Conservation (phyloP, 805 yeast genomes). For the Pichia nakasei region DNA sequence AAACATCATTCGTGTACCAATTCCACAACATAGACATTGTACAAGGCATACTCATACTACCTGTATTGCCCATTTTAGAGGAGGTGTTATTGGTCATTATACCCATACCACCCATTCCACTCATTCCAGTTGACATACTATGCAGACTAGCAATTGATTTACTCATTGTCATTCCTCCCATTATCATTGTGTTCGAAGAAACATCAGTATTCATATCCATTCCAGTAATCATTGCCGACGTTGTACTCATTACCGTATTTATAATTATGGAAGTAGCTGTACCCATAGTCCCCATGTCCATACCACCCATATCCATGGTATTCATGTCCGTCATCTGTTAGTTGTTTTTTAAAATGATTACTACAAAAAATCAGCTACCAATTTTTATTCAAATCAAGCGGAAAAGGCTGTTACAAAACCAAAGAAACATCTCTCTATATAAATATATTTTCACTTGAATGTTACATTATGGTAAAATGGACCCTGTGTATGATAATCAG, state of each 20-base stretch:
- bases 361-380: too few relatives aligned
- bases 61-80: neutral
- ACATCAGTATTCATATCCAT: neutral
- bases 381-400: too few relatives aligned
- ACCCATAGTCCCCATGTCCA: constrained; percentile 1
- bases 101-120: constrained; percentile 1
- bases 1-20: constrained; percentile 14
- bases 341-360: too few relatives aligned
- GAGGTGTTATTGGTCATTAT: too few relatives aligned
- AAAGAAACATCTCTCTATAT: too few relatives aligned
- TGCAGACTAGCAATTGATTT: neutral
- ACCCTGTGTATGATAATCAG: too few relatives aligned
- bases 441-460: too few relatives aligned
- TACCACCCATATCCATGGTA: constrained; percentile 2
- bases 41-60: constrained; percentile 7
- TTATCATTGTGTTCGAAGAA: neutral
- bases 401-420: too few relatives aligned
- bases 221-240: constrained; percentile 1
- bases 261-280: neutral
- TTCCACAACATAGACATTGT: constrained; percentile 18
- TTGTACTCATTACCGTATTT: constrained; percentile 4
- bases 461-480: too few relatives aligned
- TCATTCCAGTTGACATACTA: constrained; percentile 1
- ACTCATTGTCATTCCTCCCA: neutral
- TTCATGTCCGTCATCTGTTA: neutral